Evolutionary conservation across 306 rosid genomes (phyloP).

Genomic region (Quercus berberidifolia): DNA sequence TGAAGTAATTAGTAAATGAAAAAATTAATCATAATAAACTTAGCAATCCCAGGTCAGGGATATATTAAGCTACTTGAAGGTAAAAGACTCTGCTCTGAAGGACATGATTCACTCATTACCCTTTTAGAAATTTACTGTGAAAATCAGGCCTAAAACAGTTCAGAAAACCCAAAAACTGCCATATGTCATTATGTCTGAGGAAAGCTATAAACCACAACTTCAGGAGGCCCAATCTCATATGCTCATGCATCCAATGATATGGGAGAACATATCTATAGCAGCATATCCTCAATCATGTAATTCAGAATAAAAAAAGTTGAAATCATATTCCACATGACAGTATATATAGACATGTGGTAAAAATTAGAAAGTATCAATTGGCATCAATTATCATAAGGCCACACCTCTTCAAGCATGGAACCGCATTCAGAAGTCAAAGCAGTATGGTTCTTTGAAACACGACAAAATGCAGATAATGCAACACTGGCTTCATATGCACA

Average conservation of each 20-base stretch:
- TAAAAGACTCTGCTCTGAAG: background rate
- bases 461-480: conserved; percentile 61
- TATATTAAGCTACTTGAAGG: background rate
- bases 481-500: conserved; percentile 76
- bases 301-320: background rate
- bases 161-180: background rate
- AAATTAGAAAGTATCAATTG: background rate
- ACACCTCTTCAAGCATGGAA: conserved; percentile 97
- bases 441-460: conserved; percentile 75
- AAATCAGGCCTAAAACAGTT: background rate
- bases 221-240: conserved; percentile 4
- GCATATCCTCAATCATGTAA: background rate
- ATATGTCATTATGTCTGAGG: background rate
- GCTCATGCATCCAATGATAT: background rate
- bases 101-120: background rate
- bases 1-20: no score
- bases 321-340: background rate
- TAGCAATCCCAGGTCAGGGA: no score
- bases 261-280: background rate
- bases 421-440: conserved; percentile 97
- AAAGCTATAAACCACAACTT: background rate
- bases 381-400: conserved; percentile 13
- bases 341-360: background rate
- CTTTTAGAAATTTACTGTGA: background rate
- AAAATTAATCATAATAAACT: no score